Conservation (phyloP, 73 alveolate genomes). For the Paramecium biaurelia region DNA sequence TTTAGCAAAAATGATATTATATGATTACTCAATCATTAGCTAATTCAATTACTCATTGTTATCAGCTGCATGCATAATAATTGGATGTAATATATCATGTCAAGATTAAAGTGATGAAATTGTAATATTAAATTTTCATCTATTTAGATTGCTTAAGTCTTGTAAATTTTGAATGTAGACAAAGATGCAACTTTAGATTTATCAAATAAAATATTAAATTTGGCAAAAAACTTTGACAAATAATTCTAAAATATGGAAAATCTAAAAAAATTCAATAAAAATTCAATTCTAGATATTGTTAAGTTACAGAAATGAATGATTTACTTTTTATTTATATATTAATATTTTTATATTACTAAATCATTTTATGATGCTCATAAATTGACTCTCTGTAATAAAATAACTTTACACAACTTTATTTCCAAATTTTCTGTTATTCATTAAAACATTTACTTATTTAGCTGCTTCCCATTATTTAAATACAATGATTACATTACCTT, state of each 20-base stretch:
- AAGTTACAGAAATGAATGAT: neutral
- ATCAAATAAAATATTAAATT: conserved; percentile 29
- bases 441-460: conserved; percentile 32
- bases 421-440: conserved; percentile 53
- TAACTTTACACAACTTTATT: conserved; percentile 3
- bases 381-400: conserved; percentile 49
- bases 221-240: conserved; percentile 61
- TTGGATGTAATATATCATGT: conserved; percentile 9
- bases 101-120: neutral
- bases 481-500: conserved; percentile 40
- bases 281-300: neutral
- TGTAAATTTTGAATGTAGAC: neutral
- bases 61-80: conserved; percentile 54
- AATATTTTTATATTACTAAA: neutral
- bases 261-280: conserved; percentile 53
- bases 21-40: conserved; percentile 51
- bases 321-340: neutral
- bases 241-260: conserved; percentile 48
- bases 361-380: conserved; percentile 48
- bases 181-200: conserved; percentile 18
- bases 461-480: conserved; percentile 53
- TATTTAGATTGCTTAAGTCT: conserved; percentile 9
- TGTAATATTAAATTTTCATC: neutral
- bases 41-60: neutral
- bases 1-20: conserved; percentile 55